Evolutionary conservation across 2,329 filamentous ascomycete genomes (phyloP), one percentile per base, ranked within the genome.

Genomic region (Stachybotrys chartarum): DNA sequence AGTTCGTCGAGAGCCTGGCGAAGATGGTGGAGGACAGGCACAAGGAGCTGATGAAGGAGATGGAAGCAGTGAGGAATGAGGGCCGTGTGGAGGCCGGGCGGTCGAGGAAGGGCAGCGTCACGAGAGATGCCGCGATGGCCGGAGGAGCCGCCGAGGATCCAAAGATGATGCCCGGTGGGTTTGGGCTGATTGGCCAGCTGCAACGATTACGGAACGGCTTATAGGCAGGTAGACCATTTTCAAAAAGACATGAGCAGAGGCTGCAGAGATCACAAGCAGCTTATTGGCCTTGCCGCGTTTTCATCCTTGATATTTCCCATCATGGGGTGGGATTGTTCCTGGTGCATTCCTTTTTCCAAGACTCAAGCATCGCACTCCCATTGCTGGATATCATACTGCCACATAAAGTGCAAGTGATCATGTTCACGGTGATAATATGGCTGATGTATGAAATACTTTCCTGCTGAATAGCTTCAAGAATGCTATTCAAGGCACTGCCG

Each of bases 21-120:
- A 91, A 85, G 75, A 80, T 90, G 71, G 90, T 96, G 1, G 91
- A 97, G 66, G 93, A 97, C 60, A 77, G 77, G 56, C 81, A 81
- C 59, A 73, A 74, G 60, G 79, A 81, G 56, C 64, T 84, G 55
- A 63, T 82, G 62, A 73, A 71, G 59, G 81, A 83, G 63, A 69
- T 76, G 61, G 80, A 83, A 56, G 66, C 61, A 50, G 61, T 60
- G 51, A 73, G 63, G 54, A 70, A 70, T 58, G 70, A 73, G 54
- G 62, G 66, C 47, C 68, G 61, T 61, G 61, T 57, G 50, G 71
- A 69, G 57, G 64, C 61, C 50, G 68, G 66, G 57, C 67, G 64
- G 63, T 57, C 69, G 59, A 65, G 70, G 63, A 73, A 73, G 60
- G 67, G 69, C 39, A 72, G 66, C 55, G 59, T 64, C 42, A 60